Conservation (phyloP, 257 asterid species). For the Gentiana macrophylla region DNA sequence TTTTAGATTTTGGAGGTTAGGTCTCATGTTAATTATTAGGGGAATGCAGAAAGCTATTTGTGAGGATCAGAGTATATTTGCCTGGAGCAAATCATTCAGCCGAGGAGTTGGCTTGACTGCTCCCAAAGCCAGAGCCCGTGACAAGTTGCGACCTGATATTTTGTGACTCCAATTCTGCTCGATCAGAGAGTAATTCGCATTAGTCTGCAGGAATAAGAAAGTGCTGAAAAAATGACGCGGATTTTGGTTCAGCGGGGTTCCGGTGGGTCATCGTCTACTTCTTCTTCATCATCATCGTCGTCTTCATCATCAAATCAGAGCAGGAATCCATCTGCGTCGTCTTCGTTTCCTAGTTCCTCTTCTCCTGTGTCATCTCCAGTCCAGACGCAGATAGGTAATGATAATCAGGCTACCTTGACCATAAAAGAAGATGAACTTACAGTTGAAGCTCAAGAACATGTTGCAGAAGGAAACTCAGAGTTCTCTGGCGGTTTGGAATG, state of each 20-base stretch:
- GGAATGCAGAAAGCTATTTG: constrained; percentile 92
- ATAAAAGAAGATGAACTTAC: constrained; percentile 43
- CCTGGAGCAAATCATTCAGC: constrained; percentile 65
- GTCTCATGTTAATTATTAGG: constrained; percentile 99
- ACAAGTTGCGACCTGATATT: constrained; percentile 53
- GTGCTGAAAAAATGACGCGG: constrained; percentile 61
- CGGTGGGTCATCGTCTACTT: constrained; percentile 50
- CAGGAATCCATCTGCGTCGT: constrained; percentile 38
- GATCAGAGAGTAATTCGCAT: constrained; percentile 17
- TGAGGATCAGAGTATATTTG: constrained; percentile 50
- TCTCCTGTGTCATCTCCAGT: constrained; percentile 46
- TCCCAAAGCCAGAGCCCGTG: constrained; percentile 87
- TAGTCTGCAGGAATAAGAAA: constrained; percentile 21
- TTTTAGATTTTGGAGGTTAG: constrained; percentile 54
- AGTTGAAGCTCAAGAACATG: constrained; percentile 47
- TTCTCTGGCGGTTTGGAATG: constrained; percentile 21
- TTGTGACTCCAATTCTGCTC: constrained; percentile 38
- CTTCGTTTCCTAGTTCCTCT: constrained; percentile 29
- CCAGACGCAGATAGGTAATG: constrained; percentile 28
- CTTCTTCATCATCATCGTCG: constrained; percentile 28
- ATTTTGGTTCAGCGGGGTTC: constrained; percentile 89
- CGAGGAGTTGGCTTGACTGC: constrained; percentile 76
- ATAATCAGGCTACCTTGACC: constrained; percentile 30
- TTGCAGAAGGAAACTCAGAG: constrained; percentile 41
- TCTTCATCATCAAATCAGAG: constrained; percentile 60